Evolutionary conservation across 2,329 filamentous ascomycete genomes (phyloP).

Genomic region (Cladophialophora chaetospira): DNA sequence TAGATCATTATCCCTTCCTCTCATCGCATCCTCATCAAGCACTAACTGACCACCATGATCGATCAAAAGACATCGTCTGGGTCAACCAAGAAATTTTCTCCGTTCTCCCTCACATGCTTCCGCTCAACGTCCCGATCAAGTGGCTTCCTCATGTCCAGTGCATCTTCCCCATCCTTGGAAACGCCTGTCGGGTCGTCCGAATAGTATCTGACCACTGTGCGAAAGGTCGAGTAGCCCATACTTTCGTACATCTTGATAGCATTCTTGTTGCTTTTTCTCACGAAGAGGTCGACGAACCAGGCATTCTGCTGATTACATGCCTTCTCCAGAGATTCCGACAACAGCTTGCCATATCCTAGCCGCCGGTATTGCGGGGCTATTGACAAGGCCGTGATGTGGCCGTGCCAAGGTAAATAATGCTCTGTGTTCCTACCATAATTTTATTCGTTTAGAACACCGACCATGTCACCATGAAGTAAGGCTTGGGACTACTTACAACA

Average conservation of each 20-base stretch:
- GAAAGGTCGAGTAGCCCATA: conserved; percentile 89
- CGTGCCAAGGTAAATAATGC: conserved; percentile 99
- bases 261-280: conserved; percentile 81
- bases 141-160: conserved; percentile 95
- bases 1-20: no score
- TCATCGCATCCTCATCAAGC: no score
- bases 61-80: conserved; percentile 74
- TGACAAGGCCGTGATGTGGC: conserved; percentile 93
- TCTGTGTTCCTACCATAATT: conserved; percentile 54
- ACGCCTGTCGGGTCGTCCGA: conserved; percentile 74
- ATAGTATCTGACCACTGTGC: conserved; percentile 89
- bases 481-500: conserved; percentile 55
- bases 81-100: conserved; percentile 74
- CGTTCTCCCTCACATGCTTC: conserved; percentile 77
- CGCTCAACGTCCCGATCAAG: conserved; percentile 75
- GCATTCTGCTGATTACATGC: conserved; percentile 78
- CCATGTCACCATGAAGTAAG: background rate
- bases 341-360: conserved; percentile 79
- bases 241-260: conserved; percentile 87
- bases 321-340: conserved; percentile 80
- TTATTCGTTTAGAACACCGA: background rate
- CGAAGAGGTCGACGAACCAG: conserved; percentile 96
- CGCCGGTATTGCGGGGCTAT: conserved; percentile 84
- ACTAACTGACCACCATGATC: no score
- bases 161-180: conserved; percentile 69